Conservation (phyloP, 1,284 basidiomycete species). For the Albatrellus sp. region DNA sequence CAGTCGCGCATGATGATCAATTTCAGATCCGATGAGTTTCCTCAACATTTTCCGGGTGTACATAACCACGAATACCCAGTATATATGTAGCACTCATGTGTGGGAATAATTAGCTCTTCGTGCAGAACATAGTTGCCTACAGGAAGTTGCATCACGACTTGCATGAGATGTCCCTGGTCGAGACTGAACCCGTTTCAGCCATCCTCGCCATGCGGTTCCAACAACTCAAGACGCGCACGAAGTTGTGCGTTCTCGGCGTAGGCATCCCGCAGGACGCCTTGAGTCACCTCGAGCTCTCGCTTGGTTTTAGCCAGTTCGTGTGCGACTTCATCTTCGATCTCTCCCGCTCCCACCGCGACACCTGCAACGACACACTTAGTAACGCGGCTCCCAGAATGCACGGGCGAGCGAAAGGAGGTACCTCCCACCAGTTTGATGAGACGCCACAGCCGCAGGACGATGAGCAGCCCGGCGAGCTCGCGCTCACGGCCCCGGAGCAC, state of each 20-base stretch:
- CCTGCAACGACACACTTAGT: conserved; percentile 25
- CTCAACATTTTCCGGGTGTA: too few species aligned
- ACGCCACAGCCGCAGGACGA: conserved; percentile 67
- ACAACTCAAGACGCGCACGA: conserved; percentile 19
- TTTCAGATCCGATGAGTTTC: too few species aligned
- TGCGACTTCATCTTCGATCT: conserved; percentile 41
- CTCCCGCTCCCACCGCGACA: conserved; percentile 62
- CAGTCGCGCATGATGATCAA: too few species aligned
- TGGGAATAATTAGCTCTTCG: neutral
- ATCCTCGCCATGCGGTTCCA: conserved; percentile 3
- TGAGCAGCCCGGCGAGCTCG: conserved; percentile 57
- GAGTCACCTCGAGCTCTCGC: conserved; percentile 31
- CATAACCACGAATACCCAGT: neutral
- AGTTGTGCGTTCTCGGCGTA: conserved; percentile 27
- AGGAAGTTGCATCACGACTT: neutral
- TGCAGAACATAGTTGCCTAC: neutral
- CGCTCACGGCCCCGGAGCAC: conserved; percentile 51
- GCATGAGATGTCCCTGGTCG: conserved; percentile 7
- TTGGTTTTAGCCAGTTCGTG: conserved; percentile 35
- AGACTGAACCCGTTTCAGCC: neutral
- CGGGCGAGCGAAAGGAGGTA: conserved; percentile 18
- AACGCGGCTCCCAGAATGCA: neutral
- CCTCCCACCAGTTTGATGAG: conserved; percentile 70
- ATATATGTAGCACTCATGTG: conserved; percentile 1
- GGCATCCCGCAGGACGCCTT: conserved; percentile 16